A percentile compares a stretch with the other conserved stretches of the same genome.
These are phyloP conservation scores for Starmerella lactis-condensi DNA, from an alignment of 805 yeast genomes.

Conservation along the genomic window DNA sequence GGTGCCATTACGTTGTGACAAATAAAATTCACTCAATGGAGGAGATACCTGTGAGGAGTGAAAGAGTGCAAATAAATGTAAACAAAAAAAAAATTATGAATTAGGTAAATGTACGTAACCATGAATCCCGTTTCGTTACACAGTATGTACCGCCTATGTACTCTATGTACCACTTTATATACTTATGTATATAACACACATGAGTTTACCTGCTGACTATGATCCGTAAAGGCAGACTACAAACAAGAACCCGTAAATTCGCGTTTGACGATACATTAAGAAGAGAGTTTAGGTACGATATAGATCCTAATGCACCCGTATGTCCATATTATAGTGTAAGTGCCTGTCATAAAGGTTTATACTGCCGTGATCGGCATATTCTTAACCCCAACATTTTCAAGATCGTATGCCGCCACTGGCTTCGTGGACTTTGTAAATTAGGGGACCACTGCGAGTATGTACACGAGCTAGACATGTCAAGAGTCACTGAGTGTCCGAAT, in stretches of 20 bases:
- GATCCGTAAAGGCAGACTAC: too few relatives aligned
- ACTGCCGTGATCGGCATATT: conserved; percentile 75
- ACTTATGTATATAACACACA: too few relatives aligned
- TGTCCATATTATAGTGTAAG: conserved; percentile 57
- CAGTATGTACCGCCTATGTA: too few relatives aligned
- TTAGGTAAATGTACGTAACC: too few relatives aligned
- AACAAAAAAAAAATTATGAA: too few relatives aligned
- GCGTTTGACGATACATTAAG: conserved; percentile 71
- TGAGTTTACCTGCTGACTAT: too few relatives aligned
- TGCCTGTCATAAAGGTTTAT: conserved; percentile 69
- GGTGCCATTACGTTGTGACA: conserved; percentile 17
- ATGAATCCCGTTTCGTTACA: too few relatives aligned
- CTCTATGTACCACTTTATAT: too few relatives aligned
- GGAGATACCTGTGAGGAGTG: too few relatives aligned
- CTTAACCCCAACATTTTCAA: conserved; percentile 46
- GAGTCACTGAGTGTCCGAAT: conserved; percentile 93
- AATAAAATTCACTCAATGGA: neutral
- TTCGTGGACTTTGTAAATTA: conserved; percentile 89
- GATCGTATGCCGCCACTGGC: conserved; percentile 96
- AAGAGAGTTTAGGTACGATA: conserved; percentile 60
- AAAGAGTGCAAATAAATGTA: too few relatives aligned
- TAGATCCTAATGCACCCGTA: conserved; percentile 77
- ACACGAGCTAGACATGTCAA: conserved; percentile 82
- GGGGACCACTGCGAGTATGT: conserved; percentile 90
- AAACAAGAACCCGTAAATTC: too few relatives aligned